Percentiles rank a stretch among this genome's conserved stretches.
These are phyloP conservation scores for Capsella rubella DNA, from an alignment of 441 rosid species.

Conservation along the genomic window DNA sequence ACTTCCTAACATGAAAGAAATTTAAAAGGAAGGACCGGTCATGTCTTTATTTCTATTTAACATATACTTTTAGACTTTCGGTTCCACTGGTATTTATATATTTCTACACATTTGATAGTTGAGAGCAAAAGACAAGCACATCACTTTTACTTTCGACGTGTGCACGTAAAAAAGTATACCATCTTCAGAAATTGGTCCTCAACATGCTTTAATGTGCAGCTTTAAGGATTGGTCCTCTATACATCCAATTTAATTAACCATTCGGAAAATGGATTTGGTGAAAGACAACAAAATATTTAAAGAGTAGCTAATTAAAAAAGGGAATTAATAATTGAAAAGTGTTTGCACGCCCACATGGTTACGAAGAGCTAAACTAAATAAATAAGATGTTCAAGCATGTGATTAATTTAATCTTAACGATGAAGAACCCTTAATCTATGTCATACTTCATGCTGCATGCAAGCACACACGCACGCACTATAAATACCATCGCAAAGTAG, in stretches of 20 bases:
- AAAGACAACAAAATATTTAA: not conserved
- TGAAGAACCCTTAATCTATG: constrained; percentile 36
- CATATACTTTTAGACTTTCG: constrained; percentile 7
- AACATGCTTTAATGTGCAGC: constrained; percentile 23
- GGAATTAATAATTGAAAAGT: constrained; percentile 27
- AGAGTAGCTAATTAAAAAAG: constrained; percentile 16
- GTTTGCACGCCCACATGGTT: constrained; percentile 37
- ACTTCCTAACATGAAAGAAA: constrained; percentile 6
- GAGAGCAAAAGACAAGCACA: constrained; percentile 26
- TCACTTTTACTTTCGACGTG: constrained; percentile 39
- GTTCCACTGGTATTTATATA: constrained; percentile 9
- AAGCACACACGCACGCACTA: constrained; percentile 38
- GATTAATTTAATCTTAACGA: constrained; percentile 45
- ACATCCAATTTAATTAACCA: constrained; percentile 2
- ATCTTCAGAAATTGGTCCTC: not conserved
- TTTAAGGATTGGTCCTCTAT: constrained; percentile 1
- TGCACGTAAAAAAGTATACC: constrained; percentile 16
- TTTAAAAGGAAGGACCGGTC: not conserved
- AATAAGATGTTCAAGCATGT: constrained; percentile 25
- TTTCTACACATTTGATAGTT: constrained; percentile 15
- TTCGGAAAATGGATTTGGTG: constrained; percentile 13
- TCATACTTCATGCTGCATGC: constrained; percentile 20
- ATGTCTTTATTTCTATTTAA: not conserved
- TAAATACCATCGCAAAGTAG: constrained; percentile 36
- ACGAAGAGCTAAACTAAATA: constrained; percentile 20